These are phyloP conservation scores for Stephania japonica DNA, from an alignment of 164 flowering plant species.

Conservation along the genomic window DNA sequence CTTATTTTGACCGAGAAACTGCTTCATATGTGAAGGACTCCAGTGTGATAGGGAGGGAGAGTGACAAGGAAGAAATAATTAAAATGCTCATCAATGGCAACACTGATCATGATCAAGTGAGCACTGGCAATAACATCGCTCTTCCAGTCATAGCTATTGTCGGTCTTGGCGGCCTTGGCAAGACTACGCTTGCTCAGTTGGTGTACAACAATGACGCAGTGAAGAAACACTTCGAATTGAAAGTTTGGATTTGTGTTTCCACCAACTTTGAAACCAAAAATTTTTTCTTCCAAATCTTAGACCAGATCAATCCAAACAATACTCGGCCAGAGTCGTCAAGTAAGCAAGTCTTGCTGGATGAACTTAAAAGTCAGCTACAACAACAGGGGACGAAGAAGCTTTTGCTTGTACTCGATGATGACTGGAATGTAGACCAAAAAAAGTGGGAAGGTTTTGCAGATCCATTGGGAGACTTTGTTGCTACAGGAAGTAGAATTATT, in stretches of 20 bases:
- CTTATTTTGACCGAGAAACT: too few relatives aligned
- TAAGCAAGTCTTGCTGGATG: neutral
- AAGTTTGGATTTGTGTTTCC: neutral
- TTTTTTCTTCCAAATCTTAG: neutral
- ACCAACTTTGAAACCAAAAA: neutral
- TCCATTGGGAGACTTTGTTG: neutral
- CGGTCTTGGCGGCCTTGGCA: slow-evolving; percentile 14
- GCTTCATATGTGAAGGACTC: neutral
- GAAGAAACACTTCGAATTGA: too few relatives aligned
- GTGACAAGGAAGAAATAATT: slow-evolving; percentile 1
- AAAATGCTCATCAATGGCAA: neutral
- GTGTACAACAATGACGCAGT: slow-evolving; percentile 8
- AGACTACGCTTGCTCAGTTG: slow-evolving; percentile 13
- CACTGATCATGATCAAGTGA: too few relatives aligned
- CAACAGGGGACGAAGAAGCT: slow-evolving; percentile 4
- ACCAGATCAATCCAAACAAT: neutral
- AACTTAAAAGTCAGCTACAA: neutral
- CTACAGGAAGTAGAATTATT: neutral
- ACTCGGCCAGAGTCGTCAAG: neutral
- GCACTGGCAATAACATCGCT: neutral
- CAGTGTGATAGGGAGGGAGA: slow-evolving; percentile 1
- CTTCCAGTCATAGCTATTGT: slow-evolving; percentile 1
- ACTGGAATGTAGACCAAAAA: neutral
- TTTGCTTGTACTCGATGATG: slow-evolving; percentile 4
- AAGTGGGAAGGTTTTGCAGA: neutral